phyloP scores from a whole-genome alignment of 331 rosid genomes.

The Acacia concinna region DNA sequence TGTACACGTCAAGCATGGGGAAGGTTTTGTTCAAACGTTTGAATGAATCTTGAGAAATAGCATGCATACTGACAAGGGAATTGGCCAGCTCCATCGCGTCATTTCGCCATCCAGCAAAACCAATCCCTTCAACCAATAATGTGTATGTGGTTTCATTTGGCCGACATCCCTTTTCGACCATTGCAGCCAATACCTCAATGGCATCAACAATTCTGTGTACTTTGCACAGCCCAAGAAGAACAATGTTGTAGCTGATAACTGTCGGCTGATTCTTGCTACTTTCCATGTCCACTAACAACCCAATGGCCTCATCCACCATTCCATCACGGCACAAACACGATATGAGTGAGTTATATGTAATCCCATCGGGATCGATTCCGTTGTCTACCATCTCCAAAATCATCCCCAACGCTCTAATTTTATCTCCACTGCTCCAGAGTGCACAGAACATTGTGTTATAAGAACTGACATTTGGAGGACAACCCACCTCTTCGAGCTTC shows the following conservation, averaged over 20 bases:
- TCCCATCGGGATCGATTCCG: slow-evolving; percentile 60
- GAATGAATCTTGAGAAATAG: slow-evolving; percentile 54
- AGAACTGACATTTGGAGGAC: slow-evolving; percentile 77
- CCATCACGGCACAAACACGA: slow-evolving; percentile 89
- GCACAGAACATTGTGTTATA: slow-evolving; percentile 83
- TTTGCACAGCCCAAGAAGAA: slow-evolving; percentile 76
- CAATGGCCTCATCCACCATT: slow-evolving; percentile 73
- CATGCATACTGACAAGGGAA: slow-evolving; percentile 50
- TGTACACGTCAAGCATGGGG: slow-evolving; percentile 71
- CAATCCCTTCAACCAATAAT: slow-evolving; percentile 73
- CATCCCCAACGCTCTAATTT: slow-evolving; percentile 63
- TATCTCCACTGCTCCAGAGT: slow-evolving; percentile 70
- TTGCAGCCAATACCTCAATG: slow-evolving; percentile 60
- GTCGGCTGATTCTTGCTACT: slow-evolving; percentile 47
- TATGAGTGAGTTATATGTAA: slow-evolving; percentile 75
- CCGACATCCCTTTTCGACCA: slow-evolving; percentile 62
- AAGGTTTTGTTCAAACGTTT: slow-evolving; percentile 62
- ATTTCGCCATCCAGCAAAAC: slow-evolving; percentile 73
- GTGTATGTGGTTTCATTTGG: slow-evolving; percentile 79
- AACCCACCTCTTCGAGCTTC: slow-evolving; percentile 69
- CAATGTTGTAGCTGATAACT: slow-evolving; percentile 67
- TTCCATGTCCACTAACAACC: slow-evolving; percentile 71
- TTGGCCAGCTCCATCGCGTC: slow-evolving; percentile 71
- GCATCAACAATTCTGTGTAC: slow-evolving; percentile 58
- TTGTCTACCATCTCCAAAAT: slow-evolving; percentile 68